Base-by-base conservation (phyloP, 805 yeast species). In the Candida qinlingensis region DNA sequence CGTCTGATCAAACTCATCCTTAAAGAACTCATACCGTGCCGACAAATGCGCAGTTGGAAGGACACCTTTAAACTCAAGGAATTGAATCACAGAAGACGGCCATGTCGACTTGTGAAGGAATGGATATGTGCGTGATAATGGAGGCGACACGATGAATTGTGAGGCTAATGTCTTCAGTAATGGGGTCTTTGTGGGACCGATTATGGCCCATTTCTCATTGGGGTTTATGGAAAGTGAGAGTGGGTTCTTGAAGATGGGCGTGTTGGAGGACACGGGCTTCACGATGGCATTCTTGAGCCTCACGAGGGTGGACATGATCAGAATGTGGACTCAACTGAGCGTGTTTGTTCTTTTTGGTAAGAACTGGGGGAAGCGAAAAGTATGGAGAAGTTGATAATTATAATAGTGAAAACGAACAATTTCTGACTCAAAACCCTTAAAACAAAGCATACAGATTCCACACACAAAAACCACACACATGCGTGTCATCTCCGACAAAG, bases 1-100 rank as follows among this genome's bases (percentile, higher is more conserved):
- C 10, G 85, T 80, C 54, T 79, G 82, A 63, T 92, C 97, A 54
- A 85, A 83, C 50, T 80, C 89, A 53, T 92, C 97, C 51, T 91
- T 85, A 63, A 79, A 87, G 47, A 80, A 80, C 66, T 92, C 99
- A 61, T 88, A 92, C 45, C 99, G 67, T 1, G 98, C 96, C 45
- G 96, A 83, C 35, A 92, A 58, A 69, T 91, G 96, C 0, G 90
- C 87, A 12, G 81, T 69, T 6, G 75, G 75, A 25, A 69, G 53
- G 1, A 59, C 74, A 30, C 79, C 77, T 47, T 73, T 71, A 54
- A 80, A 80, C 53, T 72, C 72, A 6, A 80, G 63, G 46, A 69
- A 60, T 44, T 68, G 67, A 26, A 71, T 69, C 2, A 66, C 78
- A 41, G 74, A 71, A 1, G 75, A 56, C 2, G 83, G 79, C 71